Evolutionary conservation across 768 basidiomycete species (phyloP).

Genomic region (Pleurotus eryngii): DNA sequence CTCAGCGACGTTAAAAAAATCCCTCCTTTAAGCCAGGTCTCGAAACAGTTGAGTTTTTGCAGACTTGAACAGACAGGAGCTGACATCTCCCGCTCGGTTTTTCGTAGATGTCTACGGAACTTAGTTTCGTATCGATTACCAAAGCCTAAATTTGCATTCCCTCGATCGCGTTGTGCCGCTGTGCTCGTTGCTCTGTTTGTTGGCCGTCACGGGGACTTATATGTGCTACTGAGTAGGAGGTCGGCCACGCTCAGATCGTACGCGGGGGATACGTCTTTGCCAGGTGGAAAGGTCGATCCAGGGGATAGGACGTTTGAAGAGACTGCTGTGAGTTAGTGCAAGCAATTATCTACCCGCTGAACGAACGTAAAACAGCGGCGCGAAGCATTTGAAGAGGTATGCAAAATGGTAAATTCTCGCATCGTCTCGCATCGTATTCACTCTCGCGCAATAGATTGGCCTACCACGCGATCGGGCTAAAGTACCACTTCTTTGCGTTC

Average conservation of each 20-base stretch:
- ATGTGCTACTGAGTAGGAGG: slow-evolving; percentile 80
- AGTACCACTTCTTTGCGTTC: slow-evolving; percentile 70
- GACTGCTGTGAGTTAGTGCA: slow-evolving; percentile 59
- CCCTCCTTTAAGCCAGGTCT: slow-evolving; percentile 46
- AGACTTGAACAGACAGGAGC: not conserved
- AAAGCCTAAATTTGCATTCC: slow-evolving; percentile 39
- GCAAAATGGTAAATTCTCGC: not conserved
- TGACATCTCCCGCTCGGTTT: not conserved
- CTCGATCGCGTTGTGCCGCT: slow-evolving; percentile 62
- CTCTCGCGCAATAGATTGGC: slow-evolving; percentile 58
- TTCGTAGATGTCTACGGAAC: slow-evolving; percentile 52
- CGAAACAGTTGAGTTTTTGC: slow-evolving; percentile 37
- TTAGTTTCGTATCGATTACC: slow-evolving; percentile 47
- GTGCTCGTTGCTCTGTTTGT: slow-evolving; percentile 85
- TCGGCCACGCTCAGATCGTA: slow-evolving; percentile 71
- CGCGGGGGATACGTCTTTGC: slow-evolving; percentile 85
- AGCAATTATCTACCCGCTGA: not conserved
- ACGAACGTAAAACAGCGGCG: slow-evolving; percentile 50
- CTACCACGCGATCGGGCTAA: slow-evolving; percentile 66
- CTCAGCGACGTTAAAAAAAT: slow-evolving; percentile 35
- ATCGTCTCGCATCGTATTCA: not conserved
- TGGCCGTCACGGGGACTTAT: slow-evolving; percentile 78
- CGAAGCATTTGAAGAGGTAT: slow-evolving; percentile 89
- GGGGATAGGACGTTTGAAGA: slow-evolving; percentile 70
- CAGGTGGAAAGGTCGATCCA: slow-evolving; percentile 78